Percentiles rank a stretch among this genome's conserved stretches.
Evolutionary conservation across 352 stramenopile genomes (phyloP).

Genomic region (Aphanomyces astaci): DNA sequence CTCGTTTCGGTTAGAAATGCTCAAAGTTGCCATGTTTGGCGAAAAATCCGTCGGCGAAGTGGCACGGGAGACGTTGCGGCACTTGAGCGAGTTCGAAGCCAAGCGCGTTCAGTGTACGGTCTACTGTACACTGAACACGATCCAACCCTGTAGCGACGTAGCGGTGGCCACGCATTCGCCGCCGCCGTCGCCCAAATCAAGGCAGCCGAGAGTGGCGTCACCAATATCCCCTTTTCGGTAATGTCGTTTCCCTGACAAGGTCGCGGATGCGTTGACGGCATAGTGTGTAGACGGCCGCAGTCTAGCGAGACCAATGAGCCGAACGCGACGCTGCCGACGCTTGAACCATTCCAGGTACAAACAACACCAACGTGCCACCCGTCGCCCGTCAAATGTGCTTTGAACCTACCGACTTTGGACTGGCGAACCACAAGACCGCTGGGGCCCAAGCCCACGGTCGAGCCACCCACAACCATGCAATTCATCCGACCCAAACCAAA

Average conservation of each 20-base stretch:
- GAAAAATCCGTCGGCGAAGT: slow-evolving; percentile 19
- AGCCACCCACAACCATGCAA: not conserved
- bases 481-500: slow-evolving; percentile 17
- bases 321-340: not conserved
- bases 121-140: not conserved
- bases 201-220: not conserved
- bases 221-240: not conserved
- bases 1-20: slow-evolving; percentile 19
- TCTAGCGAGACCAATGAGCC: not conserved
- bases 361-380: not conserved
- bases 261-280: not conserved
- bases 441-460: not conserved
- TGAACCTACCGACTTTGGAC: not conserved
- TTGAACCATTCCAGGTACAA: not conserved
- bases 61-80: slow-evolving; percentile 16
- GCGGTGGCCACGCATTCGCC: too few relatives aligned
- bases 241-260: too few relatives aligned
- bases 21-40: not conserved
- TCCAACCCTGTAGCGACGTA: not conserved
- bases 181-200: not conserved
- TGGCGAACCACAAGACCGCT: slow-evolving; percentile 1
- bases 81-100: slow-evolving; percentile 20
- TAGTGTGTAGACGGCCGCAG: not conserved
- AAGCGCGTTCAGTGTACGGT: not conserved
- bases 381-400: not conserved